Evolutionary conservation across 164 flowering plant genomes (phyloP).

Genomic region (Hamamelis virginiana): DNA sequence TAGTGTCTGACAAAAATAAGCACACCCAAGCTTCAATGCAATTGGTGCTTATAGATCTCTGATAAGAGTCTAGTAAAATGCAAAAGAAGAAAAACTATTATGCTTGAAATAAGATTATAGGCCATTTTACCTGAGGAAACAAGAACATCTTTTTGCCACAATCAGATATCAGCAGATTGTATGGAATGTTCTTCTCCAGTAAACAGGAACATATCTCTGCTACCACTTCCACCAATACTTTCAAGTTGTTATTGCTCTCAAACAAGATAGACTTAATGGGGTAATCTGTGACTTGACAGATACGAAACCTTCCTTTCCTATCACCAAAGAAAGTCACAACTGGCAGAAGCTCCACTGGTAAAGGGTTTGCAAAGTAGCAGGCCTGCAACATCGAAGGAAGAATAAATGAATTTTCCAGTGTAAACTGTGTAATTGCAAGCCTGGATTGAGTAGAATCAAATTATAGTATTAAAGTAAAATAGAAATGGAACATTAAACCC

Average conservation of each 20-base stretch:
- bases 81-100: background rate
- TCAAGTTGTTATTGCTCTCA: constrained; percentile 11
- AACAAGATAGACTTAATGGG: constrained; percentile 29
- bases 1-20: background rate
- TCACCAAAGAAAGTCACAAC: constrained; percentile 14
- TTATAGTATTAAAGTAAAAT: too few relatives aligned
- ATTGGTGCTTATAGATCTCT: background rate
- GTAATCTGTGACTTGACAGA: constrained; percentile 20
- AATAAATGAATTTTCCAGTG: background rate
- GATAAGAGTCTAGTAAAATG: background rate
- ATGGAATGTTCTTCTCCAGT: constrained; percentile 16
- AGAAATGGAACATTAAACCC: too few relatives aligned
- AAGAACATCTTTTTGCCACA: constrained; percentile 28
- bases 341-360: constrained; percentile 32
- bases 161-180: constrained; percentile 27
- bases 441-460: too few relatives aligned
- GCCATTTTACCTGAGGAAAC: constrained; percentile 31
- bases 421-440: too few relatives aligned
- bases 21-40: too few relatives aligned
- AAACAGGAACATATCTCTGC: constrained; percentile 24
- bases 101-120: background rate
- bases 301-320: constrained; percentile 13
- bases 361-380: constrained; percentile 33
- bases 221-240: constrained; percentile 16
- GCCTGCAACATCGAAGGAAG: constrained; percentile 14